phyloP scores from a whole-genome alignment of 1,284 basidiomycete species.

The Cystobasidium slooffiae region DNA sequence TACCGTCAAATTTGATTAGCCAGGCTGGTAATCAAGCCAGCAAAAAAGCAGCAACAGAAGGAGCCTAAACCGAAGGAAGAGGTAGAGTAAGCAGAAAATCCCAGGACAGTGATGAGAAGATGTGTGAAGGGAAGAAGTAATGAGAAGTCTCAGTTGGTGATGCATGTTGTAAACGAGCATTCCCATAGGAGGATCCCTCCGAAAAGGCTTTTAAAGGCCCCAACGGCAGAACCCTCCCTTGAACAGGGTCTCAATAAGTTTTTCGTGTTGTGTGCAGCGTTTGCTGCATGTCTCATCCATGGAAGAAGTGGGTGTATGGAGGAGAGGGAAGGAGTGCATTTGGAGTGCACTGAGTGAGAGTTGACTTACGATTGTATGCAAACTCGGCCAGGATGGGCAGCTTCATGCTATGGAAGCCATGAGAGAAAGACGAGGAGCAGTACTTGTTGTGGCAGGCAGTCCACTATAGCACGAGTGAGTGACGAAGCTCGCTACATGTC shows the following conservation, averaged over 20 bases:
- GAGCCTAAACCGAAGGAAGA: background rate
- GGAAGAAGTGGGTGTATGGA: background rate
- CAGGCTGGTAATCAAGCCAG: background rate
- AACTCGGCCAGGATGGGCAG: background rate
- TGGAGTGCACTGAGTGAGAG: background rate
- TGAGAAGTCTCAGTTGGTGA: conserved; percentile 41
- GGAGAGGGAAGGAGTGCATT: background rate
- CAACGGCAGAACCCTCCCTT: background rate
- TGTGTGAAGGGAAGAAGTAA: background rate
- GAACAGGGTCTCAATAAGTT: conserved; percentile 16
- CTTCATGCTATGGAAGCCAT: background rate
- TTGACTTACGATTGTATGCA: conserved; percentile 5
- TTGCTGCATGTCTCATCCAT: conserved; percentile 23
- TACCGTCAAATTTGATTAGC: conserved; percentile 3
- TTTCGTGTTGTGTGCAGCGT: conserved; percentile 28
- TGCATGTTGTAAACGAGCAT: conserved; percentile 43
- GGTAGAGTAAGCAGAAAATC: background rate
- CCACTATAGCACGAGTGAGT: background rate
- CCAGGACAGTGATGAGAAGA: background rate
- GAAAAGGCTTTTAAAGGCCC: background rate
- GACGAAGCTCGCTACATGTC: background rate
- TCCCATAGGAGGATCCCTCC: conserved; percentile 11
- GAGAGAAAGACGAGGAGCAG: too few relatives aligned
- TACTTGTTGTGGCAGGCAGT: too few relatives aligned
- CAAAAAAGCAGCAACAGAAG: background rate